Evolutionary conservation across 2,329 filamentous ascomycete species (phyloP), one percentile per base, ranked within the genome.

Genomic region (Sphaerulina musiva): DNA sequence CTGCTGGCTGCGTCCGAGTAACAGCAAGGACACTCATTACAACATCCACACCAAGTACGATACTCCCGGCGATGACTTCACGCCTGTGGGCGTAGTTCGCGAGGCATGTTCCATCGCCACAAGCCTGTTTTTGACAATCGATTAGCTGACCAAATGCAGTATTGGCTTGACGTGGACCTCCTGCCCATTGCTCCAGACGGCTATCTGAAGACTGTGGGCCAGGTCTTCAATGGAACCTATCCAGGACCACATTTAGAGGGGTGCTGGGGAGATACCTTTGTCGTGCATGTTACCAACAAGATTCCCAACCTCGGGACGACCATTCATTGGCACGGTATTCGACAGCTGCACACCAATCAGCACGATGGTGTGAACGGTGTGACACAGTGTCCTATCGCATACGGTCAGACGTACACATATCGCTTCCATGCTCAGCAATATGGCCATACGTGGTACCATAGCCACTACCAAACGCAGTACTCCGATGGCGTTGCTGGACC

Each of bases 361-460:
- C 70, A 74, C 51, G 77, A 80, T 50, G 77, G 77, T 38, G 75
- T 74, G 45, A 71, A 70, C 48, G 73, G 74, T 12, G 65, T 80
- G 23, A 80, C 78, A 9, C 83, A 89, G 67, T 89, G 64, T 49
- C 84, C 85, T 1, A 82, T 88, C 55, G 73, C 83, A 4, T 83
- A 83, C 0, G 80, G 79, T 26, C 62, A 72, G n/a, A 70, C 65
- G 4, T 68, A 71, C 53, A 74, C 70, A 4, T 76, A 76, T 60
- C 69, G 60, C n/a, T 71, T 68, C 59, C 59, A 57, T 23, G 68
- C 68, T 9, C 64, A 64, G 11, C 60, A 59, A 32, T 68, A 70
- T 54, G 65, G 70, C 0, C 62, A 62, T 4, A 67, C 67, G 0
- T 59, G 59, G 57, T 61, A 54, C 26, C 49, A 58, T 26, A 75